Evolutionary conservation across 139 green algal species (phyloP), one percentile per base, ranked within the genome.

Genomic region (Chlamydomonas schloesseri): DNA sequence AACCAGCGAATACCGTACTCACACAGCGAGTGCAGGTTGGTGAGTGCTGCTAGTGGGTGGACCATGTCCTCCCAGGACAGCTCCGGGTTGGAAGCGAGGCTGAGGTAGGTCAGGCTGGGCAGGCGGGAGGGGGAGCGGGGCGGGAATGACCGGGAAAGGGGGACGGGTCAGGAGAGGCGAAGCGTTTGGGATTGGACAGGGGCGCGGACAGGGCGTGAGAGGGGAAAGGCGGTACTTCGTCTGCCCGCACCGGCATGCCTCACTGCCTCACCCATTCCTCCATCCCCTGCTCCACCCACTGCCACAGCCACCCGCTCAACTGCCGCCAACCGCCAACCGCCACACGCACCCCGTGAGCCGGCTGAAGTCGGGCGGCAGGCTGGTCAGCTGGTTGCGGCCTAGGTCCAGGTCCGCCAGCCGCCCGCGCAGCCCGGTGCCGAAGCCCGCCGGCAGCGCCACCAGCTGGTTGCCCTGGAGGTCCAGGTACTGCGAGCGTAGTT

Each of bases 391-490:
- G 79, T 76, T 85, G 33, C 23, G n/a, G 6, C 47, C 42, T 31
- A 85, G 47, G 65, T 85, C 79, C 79, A 85, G 79, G 50, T 85
- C 79, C 20, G 20, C 65, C n/a, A 85, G 79, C 3, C 78, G 64
- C 18, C 1, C 67, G 29, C 2, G 26, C 31, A 85, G 79, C 31
- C 65, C 79, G 0, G 47, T 2, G 55, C 55, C 55, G 31, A 85
- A 34, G 9, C 79, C 79, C 11, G 14, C 47, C 23, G 79, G 79
- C 65, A 85, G 79, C 28, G 47, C 29, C 29, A 3, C 31, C 60
- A 85, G 79, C 5, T 24, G 2, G 46, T 85, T 85, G 67, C 37
- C 47, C 79, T 85, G 79, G 20, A 76, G 79, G 64, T 76, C 67
- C 65, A 85, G 67, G 79, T 76, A 85, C 79, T 31, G 36, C n/a